Evolutionary conservation across 768 basidiomycete genomes (phyloP).

Genomic region (Mycena filopes): DNA sequence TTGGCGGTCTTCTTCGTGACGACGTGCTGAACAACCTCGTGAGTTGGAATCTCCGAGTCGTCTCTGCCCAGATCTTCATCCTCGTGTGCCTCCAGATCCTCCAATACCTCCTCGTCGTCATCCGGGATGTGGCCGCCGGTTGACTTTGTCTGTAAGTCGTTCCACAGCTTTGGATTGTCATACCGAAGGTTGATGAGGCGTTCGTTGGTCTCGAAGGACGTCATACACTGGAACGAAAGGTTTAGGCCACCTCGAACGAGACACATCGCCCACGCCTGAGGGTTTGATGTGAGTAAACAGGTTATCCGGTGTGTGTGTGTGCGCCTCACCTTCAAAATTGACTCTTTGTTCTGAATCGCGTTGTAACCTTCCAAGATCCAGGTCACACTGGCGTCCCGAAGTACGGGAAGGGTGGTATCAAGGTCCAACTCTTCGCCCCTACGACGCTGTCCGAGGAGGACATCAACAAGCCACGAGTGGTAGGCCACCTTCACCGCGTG

Average conservation of each 20-base stretch:
- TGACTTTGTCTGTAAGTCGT: background rate
- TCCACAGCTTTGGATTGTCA: background rate
- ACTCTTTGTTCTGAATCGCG: conserved; percentile 33
- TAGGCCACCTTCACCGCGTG: conserved; percentile 19
- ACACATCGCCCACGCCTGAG: conserved; percentile 33
- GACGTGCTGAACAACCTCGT: conserved; percentile 5
- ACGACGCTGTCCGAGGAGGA: conserved; percentile 1
- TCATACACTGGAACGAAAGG: conserved; percentile 32
- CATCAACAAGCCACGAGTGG: conserved; percentile 17
- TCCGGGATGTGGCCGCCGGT: no score
- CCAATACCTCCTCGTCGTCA: conserved; percentile 1
- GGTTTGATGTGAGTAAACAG: background rate
- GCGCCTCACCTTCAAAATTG: conserved; percentile 36
- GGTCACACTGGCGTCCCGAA: conserved; percentile 31
- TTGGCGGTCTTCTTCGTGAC: conserved; percentile 1
- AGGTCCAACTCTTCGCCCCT: conserved; percentile 16
- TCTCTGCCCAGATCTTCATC: conserved; percentile 3
- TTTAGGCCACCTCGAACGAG: conserved; percentile 29
- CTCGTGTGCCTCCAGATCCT: background rate
- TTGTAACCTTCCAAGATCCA: conserved; percentile 37
- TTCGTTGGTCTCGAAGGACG: conserved; percentile 19
- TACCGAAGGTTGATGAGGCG: background rate
- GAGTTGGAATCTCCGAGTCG: conserved; percentile 8
- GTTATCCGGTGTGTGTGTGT: background rate
- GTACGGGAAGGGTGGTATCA: no score